A percentile compares a stretch with the other conserved stretches of the same genome.
These are phyloP conservation scores for Anethum foeniculum DNA, from an alignment of 140 eudicot genomes.

Conservation along the genomic window DNA sequence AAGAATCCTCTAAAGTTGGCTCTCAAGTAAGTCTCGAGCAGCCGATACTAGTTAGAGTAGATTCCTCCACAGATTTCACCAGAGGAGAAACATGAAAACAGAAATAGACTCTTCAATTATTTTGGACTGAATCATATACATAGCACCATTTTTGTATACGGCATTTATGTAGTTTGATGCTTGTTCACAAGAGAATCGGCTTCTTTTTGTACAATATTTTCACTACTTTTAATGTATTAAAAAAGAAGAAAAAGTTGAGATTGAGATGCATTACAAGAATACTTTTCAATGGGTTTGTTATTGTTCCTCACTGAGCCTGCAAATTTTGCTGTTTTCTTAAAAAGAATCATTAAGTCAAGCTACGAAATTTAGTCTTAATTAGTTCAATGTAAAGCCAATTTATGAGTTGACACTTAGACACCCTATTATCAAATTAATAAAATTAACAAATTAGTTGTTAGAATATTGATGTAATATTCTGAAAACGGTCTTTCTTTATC, in stretches of 20 bases:
- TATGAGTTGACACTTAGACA: too few species aligned
- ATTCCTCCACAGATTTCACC: slow-evolving; percentile 6
- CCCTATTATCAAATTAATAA: too few species aligned
- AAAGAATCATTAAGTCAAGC: too few species aligned
- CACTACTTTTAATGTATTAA: neutral
- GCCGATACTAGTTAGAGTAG: slow-evolving; percentile 40
- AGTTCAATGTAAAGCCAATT: too few species aligned
- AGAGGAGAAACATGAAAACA: slow-evolving; percentile 21
- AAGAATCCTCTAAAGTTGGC: slow-evolving; percentile 27
- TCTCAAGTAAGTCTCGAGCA: slow-evolving; percentile 42
- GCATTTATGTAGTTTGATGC: neutral
- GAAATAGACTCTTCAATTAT: slow-evolving; percentile 7
- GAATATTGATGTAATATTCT: too few species aligned
- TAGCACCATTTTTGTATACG: neutral
- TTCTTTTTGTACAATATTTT: neutral
- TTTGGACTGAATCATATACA: slow-evolving; percentile 5
- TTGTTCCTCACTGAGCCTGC: neutral
- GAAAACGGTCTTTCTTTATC: too few species aligned
- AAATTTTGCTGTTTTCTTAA: too few species aligned
- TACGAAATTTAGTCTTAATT: too few species aligned
- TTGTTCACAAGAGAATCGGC: neutral
- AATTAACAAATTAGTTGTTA: too few species aligned
- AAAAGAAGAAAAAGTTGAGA: neutral
- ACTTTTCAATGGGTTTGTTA: too few species aligned
- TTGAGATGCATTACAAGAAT: too few species aligned